These are phyloP conservation scores for Pythium coloratum DNA, from an alignment of 352 stramenopile species.

Conservation along the genomic window DNA sequence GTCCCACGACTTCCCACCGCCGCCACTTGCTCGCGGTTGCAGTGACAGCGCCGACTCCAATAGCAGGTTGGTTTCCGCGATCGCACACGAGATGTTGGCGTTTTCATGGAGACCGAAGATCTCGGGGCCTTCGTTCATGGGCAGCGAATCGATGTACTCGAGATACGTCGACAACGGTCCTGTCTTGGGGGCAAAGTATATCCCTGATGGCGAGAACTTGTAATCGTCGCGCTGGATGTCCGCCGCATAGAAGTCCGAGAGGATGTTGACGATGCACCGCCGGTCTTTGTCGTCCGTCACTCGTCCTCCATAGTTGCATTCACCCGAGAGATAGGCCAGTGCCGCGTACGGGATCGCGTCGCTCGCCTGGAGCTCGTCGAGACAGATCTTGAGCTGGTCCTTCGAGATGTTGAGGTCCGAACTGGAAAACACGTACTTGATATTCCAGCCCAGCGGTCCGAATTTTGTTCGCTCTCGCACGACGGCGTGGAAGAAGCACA, in stretches of 20 bases:
- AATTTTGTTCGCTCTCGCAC: constrained; percentile 87
- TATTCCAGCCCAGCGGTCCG: constrained; percentile 85
- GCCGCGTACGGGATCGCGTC: constrained; percentile 90
- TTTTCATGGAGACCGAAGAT: constrained; percentile 88
- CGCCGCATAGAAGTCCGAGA: constrained; percentile 83
- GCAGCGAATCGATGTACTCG: constrained; percentile 80
- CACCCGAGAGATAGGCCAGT: constrained; percentile 89
- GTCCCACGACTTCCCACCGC: constrained; percentile 89
- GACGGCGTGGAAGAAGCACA: constrained; percentile 94
- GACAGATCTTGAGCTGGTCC: constrained; percentile 82
- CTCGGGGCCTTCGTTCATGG: constrained; percentile 84
- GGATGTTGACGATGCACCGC: constrained; percentile 80
- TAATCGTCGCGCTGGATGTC: constrained; percentile 77
- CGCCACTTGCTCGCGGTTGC: constrained; percentile 84
- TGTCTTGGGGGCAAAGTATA: constrained; percentile 71
- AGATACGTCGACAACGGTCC: constrained; percentile 57
- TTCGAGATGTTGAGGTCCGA: constrained; percentile 86
- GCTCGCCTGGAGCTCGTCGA: constrained; percentile 60
- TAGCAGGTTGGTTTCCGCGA: constrained; percentile 82
- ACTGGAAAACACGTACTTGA: constrained; percentile 88
- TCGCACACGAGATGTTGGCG: constrained; percentile 87
- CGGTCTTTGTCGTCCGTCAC: constrained; percentile 96
- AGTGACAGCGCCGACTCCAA: constrained; percentile 89
- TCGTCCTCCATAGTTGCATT: constrained; percentile 95
- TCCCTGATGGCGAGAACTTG: constrained; percentile 79